Evolutionary conservation across 495 filamentous ascomycete genomes (phyloP).

Genomic region (Articulospora tetracladia): DNA sequence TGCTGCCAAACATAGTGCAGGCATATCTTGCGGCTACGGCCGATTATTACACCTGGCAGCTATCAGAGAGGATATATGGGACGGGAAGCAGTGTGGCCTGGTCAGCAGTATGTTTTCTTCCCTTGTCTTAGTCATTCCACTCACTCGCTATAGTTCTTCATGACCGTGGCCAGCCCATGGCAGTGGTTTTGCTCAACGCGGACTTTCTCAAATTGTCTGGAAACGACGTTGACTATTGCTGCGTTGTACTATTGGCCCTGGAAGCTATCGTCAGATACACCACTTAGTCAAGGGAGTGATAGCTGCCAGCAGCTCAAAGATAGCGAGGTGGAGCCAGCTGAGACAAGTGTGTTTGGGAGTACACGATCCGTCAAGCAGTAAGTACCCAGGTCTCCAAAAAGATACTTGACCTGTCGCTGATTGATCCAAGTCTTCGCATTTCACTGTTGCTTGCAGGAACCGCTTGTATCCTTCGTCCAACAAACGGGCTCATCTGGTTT

Average conservation of each 20-base stretch:
- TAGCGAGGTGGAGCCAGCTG: neutral
- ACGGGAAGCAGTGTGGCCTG: conserved; percentile 56
- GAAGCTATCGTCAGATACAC: conserved; percentile 38
- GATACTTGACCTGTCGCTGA: neutral
- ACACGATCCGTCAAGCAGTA: conserved; percentile 16
- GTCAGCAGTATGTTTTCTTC: conserved; percentile 55
- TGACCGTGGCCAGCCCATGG: conserved; percentile 84
- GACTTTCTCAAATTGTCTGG: conserved; percentile 89
- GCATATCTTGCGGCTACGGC: conserved; percentile 70
- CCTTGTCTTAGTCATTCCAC: neutral
- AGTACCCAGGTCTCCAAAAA: neutral
- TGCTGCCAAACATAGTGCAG: conserved; percentile 72
- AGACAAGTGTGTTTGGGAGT: neutral
- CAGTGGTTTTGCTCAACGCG: conserved; percentile 95
- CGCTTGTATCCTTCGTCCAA: conserved; percentile 86
- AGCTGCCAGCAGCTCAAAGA: neutral
- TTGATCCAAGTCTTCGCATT: conserved; percentile 50
- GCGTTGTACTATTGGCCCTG: conserved; percentile 89
- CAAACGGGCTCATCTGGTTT: conserved; percentile 84
- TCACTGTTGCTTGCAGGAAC: conserved; percentile 73
- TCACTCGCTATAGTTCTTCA: conserved; percentile 44
- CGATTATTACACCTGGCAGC: conserved; percentile 87
- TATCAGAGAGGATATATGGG: conserved; percentile 73
- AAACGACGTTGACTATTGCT: conserved; percentile 79
- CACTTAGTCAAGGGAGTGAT: conserved; percentile 1